Evolutionary conservation across 2,329 filamentous ascomycete species (phyloP), one percentile per base, ranked within the genome.

Genomic region (Hypoxylon sp.): DNA sequence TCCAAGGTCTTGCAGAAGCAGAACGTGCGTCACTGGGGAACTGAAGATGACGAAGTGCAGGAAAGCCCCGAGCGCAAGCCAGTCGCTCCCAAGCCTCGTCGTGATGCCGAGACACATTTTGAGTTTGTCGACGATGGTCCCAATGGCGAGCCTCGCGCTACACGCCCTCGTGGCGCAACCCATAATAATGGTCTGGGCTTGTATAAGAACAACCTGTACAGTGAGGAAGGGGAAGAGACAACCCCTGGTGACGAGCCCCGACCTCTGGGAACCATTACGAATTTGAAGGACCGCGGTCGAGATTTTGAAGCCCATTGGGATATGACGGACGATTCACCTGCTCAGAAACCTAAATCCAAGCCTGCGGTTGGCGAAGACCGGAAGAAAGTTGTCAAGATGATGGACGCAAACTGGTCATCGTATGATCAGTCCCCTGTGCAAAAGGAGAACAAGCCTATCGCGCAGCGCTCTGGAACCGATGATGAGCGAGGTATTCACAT

Each of bases 41-140:
- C 91, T 51, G 90, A 94, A 66, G 87, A 91, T 71, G 83, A 88
- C 77, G 82, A 89, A 67, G 81, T 87, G 48, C 79, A 80, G 38
- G 84, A 87, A 38, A 89, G 88, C 7, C 87, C 90, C 6, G 84
- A 84, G 46, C 87, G 86, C 70, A 83, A 85, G 60, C 85, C 88
- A 13, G 83, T 87, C 34, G 84, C 88, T 38, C 82, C 85, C 74
- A 91, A 91, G 77, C 86, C 91, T 38, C 92, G 95, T 65, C 92
- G 90, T 45, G 93, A 97, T 74, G 90, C 91, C 17, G 90, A 94
- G 76, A 82, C 89, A 1, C 93, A 98, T 79, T 98, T 97, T 76
- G 90, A 96, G 67, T 87, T 98, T 74, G 84, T 88, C 59, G 94
- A 98, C 76, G 90, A 94, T 61, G 89, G 88, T 52, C 87, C 87